Evolutionary conservation across 2,329 filamentous ascomycete species (phyloP), one percentile per base, ranked within the genome.

Genomic region (Seiridium unicorne): DNA sequence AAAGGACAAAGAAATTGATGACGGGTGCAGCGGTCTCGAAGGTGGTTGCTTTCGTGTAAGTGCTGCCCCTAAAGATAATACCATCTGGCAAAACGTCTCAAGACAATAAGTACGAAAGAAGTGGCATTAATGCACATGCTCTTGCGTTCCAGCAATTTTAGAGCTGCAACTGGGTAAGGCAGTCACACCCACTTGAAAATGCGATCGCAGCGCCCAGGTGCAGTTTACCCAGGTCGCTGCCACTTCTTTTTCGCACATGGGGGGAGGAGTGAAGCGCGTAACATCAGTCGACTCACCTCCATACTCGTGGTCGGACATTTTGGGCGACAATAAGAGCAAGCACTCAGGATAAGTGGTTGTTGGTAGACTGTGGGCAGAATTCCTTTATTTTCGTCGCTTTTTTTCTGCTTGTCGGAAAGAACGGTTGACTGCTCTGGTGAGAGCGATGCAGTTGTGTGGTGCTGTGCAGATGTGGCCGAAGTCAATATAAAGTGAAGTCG

Each of bases 221-320:
- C 18, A 26, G 2, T 26, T 26, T 26, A 26, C 18, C 18, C 18
- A 26, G 18, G 18, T 26, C 9, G n/a, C 32, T 49, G 47, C n/a
- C 42, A 44, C 2, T 44, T n/a, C 18, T 26, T 26, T 26, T 26
- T 26, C 18, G 18, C 18, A 26, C 18, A 26, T 26, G 18, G 18
- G 18, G 18, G 18, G 18, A 26, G 18, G 18, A 26, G 18, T 26
- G 2, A 26, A 26, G 18, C 18, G 18, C 18, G 18, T 26, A 26
- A 34, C 8, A n/a, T 13, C 26, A 11, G 9, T 4, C 48, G 36
- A 77, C 84, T 76, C 71, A 87, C 86, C 82, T 75, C 80, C 82
- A 76, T 88, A 86, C 72, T 89, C 86, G 73, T 87, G 83, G 69
- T 89, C 86, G 60, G 86, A 89, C 86, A 89, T 89, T 63, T 51